Percentiles rank a stretch among this genome's conserved stretches.
Conservation (phyloP, 371 early-diverging fungal genomes). For the Nosema muscidifuracis region DNA sequence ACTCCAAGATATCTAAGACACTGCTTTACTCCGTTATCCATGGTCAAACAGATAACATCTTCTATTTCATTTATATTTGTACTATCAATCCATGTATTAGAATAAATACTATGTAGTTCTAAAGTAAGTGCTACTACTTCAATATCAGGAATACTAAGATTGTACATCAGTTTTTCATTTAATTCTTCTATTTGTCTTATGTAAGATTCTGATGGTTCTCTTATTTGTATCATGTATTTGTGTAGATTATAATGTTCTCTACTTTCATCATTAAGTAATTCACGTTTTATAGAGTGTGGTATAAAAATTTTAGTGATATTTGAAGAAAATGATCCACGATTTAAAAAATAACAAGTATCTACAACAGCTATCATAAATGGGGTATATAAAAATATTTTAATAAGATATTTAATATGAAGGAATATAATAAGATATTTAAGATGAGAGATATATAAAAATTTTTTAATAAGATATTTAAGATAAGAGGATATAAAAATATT, state of each 20-base stretch:
- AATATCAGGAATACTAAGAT: conserved; percentile 53
- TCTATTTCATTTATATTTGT: background rate
- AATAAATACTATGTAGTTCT: conserved; percentile 48
- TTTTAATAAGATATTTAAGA: too few species aligned
- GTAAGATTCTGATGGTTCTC: conserved; percentile 50
- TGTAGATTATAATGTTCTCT: conserved; percentile 35
- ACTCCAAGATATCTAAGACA: conserved; percentile 16
- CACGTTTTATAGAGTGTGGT: conserved; percentile 41
- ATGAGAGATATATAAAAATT: too few species aligned
- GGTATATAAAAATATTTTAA: conserved; percentile 1
- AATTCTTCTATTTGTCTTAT: conserved; percentile 27
- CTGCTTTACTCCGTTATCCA: conserved; percentile 44
- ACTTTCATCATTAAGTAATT: conserved; percentile 50
- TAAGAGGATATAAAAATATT: too few species aligned
- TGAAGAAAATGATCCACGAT: conserved; percentile 17
- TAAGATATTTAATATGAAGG: too few species aligned
- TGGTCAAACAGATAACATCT: conserved; percentile 42
- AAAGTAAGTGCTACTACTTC: conserved; percentile 56
- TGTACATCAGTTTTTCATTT: conserved; percentile 15
- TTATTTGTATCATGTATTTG: conserved; percentile 50
- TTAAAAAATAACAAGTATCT: conserved; percentile 55
- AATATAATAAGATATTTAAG: too few species aligned
- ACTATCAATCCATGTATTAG: conserved; percentile 32
- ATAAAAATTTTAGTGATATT: conserved; percentile 46
- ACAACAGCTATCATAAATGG: conserved; percentile 54